These are phyloP conservation scores for Oxyria digyna DNA, from an alignment of 148 eudicot species.

Conservation along the genomic window DNA sequence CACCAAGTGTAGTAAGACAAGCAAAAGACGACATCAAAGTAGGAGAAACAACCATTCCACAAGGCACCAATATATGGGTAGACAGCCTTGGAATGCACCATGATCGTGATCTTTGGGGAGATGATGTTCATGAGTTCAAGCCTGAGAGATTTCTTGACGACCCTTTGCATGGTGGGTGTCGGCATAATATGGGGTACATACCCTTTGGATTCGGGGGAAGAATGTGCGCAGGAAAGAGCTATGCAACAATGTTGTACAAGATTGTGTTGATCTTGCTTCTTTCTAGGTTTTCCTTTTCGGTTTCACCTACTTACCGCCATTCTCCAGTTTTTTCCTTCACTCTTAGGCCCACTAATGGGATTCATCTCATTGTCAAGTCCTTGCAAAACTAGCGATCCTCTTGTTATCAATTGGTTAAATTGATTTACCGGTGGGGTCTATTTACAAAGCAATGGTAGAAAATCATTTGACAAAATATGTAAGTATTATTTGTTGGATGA, in stretches of 20 bases:
- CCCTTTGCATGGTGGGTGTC: slow-evolving; percentile 1
- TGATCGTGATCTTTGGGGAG: slow-evolving; percentile 5
- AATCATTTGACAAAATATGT: too few species aligned
- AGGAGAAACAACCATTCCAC: background rate
- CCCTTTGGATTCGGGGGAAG: slow-evolving; percentile 4
- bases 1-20: background rate
- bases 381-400: background rate
- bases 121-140: slow-evolving; percentile 4
- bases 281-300: background rate
- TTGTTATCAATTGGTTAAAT: too few species aligned
- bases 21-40: slow-evolving; percentile 1
- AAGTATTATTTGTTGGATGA: too few species aligned
- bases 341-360: background rate
- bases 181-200: background rate
- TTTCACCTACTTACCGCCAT: background rate
- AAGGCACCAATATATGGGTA: background rate
- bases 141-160: background rate
- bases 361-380: background rate
- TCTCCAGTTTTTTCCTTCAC: background rate
- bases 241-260: slow-evolving; percentile 1
- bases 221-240: background rate
- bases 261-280: background rate
- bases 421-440: too few species aligned
- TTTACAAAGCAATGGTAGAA: too few species aligned
- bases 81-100: slow-evolving; percentile 6